Percentiles rank a stretch among this genome's conserved stretches.
phyloP scores from a whole-genome alignment of 1,284 basidiomycete genomes.

The Singerocomus inundabilis region DNA sequence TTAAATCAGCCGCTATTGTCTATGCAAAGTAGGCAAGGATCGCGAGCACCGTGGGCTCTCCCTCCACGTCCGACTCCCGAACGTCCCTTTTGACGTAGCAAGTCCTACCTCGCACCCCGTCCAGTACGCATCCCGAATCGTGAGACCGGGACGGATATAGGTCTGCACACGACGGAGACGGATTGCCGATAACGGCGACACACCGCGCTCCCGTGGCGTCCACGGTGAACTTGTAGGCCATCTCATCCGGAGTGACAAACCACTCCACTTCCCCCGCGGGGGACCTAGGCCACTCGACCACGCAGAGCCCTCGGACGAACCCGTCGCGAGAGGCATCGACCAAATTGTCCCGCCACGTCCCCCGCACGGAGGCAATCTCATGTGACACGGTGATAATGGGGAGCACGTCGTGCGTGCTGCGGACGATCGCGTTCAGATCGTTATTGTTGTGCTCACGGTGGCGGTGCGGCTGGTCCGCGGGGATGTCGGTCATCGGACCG shows the following conservation, averaged over 20 bases:
- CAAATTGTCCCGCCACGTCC: slow-evolving; percentile 13
- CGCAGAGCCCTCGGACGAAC: slow-evolving; percentile 19
- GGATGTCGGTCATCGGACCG: background rate
- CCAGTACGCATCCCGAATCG: too few relatives aligned
- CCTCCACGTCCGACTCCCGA: slow-evolving; percentile 1
- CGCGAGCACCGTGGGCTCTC: slow-evolving; percentile 6
- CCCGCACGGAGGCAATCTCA: slow-evolving; percentile 11
- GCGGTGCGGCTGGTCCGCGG: too few relatives aligned
- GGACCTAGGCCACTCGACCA: background rate
- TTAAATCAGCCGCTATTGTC: background rate
- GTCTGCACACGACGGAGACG: slow-evolving; percentile 4
- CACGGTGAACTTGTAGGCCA: slow-evolving; percentile 16
- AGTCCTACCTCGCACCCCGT: slow-evolving; percentile 14
- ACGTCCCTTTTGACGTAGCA: slow-evolving; percentile 11
- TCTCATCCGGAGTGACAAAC: background rate
- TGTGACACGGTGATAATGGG: slow-evolving; percentile 14
- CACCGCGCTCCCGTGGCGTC: slow-evolving; percentile 19
- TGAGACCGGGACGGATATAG: background rate
- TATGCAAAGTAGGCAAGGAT: slow-evolving; percentile 17
- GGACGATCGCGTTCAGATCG: slow-evolving; percentile 2
- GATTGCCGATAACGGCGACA: slow-evolving; percentile 13
- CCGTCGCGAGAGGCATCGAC: slow-evolving; percentile 17
- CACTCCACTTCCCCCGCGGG: background rate
- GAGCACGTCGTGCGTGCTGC: slow-evolving; percentile 5
- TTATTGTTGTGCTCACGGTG: too few relatives aligned